Conservation (phyloP, 345 rosid species). For the Salix brachista region DNA sequence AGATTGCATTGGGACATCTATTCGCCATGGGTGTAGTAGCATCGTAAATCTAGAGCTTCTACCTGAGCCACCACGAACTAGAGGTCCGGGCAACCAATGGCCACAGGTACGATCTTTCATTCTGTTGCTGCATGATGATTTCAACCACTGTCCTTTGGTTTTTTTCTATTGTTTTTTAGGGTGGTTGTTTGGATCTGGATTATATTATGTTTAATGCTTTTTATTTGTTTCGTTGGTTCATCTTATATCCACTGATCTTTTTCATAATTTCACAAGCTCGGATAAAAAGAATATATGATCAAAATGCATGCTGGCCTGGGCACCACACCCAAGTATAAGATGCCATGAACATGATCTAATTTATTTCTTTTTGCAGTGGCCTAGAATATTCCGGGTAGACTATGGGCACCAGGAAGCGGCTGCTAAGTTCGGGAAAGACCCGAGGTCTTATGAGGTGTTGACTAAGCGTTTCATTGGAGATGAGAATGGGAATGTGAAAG, state of each 20-base stretch:
- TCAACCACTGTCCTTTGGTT: background rate
- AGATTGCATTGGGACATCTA: constrained; percentile 95
- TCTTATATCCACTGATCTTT: background rate
- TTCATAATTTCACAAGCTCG: background rate
- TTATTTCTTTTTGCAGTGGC: constrained; percentile 64
- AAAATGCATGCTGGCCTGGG: background rate
- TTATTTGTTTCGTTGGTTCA: too few species aligned
- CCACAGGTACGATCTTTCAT: constrained; percentile 63
- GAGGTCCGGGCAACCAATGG: constrained; percentile 99
- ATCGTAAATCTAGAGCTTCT: constrained; percentile 87
- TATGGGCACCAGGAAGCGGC: constrained; percentile 97
- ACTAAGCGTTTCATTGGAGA: constrained; percentile 91
- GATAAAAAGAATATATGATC: background rate
- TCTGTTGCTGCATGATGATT: background rate
- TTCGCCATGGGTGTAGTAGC: constrained; percentile 84
- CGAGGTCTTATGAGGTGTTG: constrained; percentile 83
- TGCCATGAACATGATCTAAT: background rate
- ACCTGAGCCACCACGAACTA: constrained; percentile 74
- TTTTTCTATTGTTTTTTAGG: too few species aligned
- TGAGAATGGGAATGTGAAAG: constrained; percentile 71
- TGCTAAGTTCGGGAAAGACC: constrained; percentile 83
- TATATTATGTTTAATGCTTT: too few species aligned
- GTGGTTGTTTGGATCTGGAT: too few species aligned
- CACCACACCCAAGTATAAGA: background rate
- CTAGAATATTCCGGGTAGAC: constrained; percentile 85